These are phyloP conservation scores for Phytophthora agathidicida DNA, from an alignment of 352 stramenopile species.

Conservation along the genomic window DNA sequence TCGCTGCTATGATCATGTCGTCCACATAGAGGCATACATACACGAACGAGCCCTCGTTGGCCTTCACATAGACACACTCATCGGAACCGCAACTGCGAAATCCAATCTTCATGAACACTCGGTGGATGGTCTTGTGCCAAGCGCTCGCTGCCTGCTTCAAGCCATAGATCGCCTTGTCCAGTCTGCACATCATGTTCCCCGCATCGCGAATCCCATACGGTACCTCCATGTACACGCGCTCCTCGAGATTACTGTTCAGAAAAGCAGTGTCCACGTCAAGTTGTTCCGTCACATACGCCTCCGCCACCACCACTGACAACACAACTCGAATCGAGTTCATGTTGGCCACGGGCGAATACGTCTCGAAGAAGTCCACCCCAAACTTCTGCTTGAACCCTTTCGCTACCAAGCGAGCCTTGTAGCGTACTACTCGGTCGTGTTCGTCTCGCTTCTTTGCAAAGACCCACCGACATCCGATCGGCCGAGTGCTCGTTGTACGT, in stretches of 20 bases:
- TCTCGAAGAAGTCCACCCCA: no score
- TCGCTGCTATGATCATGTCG: no score
- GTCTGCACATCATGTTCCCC: neutral
- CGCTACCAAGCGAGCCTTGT: conserved; percentile 39
- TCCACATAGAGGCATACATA: no score
- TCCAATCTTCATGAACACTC: no score
- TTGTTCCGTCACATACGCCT: conserved; percentile 36
- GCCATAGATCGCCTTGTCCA: conserved; percentile 24
- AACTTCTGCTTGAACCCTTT: conserved; percentile 39
- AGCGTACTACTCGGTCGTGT: conserved; percentile 29
- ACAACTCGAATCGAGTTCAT: no score
- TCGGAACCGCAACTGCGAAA: no score
- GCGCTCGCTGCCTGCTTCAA: conserved; percentile 22
- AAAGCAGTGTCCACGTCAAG: conserved; percentile 44
- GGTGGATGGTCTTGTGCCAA: conserved; percentile 26
- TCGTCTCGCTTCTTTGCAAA: conserved; percentile 46
- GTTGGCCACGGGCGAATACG: no score
- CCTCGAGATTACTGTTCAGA: conserved; percentile 32
- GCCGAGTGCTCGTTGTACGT: no score
- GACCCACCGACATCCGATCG: conserved; percentile 39
- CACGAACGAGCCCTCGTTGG: no score
- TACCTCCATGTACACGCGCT: conserved; percentile 14
- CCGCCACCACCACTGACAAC: no score
- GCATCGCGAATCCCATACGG: no score
- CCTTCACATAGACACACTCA: no score